phyloP scores from a whole-genome alignment of 2,329 filamentous ascomycete species.

The Davidsoniella virescens region DNA sequence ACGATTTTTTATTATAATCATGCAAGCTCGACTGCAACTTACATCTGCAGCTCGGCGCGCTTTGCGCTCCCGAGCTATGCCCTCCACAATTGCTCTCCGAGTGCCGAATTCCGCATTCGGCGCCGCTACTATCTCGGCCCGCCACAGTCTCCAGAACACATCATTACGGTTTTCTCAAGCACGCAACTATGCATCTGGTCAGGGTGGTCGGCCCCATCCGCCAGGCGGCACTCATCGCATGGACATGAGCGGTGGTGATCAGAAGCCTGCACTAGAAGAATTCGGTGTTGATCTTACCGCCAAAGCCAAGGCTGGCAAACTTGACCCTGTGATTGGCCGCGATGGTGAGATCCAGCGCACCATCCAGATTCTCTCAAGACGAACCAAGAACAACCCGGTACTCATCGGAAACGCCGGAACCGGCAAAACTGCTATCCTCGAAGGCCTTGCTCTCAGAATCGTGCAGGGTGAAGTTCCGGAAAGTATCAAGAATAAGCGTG shows the following conservation, averaged over 20 bases:
- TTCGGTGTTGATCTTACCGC: conserved; percentile 84
- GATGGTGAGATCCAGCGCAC: conserved; percentile 85
- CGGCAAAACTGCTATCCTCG: conserved; percentile 84
- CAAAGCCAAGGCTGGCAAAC: conserved; percentile 68
- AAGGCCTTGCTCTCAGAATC: conserved; percentile 79
- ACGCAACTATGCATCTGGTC: conserved; percentile 45
- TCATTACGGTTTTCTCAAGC: conserved; percentile 12
- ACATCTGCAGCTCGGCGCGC: conserved; percentile 23
- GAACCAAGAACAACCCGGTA: conserved; percentile 93
- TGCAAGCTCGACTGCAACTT: conserved; percentile 28
- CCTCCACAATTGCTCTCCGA: background rate
- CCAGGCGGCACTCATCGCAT: conserved; percentile 89
- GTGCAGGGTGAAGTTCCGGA: conserved; percentile 87
- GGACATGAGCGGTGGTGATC: conserved; percentile 58
- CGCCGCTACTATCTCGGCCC: conserved; percentile 21
- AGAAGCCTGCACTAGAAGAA: conserved; percentile 81
- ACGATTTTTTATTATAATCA: conserved; percentile 15
- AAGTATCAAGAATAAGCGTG: conserved; percentile 85
- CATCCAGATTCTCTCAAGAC: conserved; percentile 79
- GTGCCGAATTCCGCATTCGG: conserved; percentile 8
- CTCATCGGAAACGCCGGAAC: conserved; percentile 85
- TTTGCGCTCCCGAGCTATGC: conserved; percentile 1
- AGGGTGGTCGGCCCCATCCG: conserved; percentile 52
- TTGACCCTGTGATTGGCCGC: conserved; percentile 90
- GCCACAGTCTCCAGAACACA: conserved; percentile 16